Evolutionary conservation across 495 filamentous ascomycete species (phyloP).

Genomic region (Articulospora tetracladia): DNA sequence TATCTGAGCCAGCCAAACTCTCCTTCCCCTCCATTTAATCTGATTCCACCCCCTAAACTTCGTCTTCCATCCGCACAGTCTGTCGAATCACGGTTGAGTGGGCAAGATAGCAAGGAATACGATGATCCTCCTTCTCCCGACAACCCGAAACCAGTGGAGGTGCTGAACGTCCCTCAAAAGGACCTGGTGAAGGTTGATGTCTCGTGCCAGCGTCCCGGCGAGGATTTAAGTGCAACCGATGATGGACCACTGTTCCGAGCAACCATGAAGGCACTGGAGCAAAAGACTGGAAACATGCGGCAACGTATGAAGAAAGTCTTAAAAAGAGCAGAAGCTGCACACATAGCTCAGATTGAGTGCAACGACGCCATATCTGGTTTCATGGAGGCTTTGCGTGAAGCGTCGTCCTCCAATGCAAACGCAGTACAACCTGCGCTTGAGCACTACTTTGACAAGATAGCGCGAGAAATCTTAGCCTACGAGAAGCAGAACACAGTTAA

Average conservation of each 20-base stretch:
- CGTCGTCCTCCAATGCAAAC: slow-evolving; percentile 86
- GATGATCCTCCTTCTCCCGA: slow-evolving; percentile 64
- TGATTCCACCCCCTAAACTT: slow-evolving; percentile 69
- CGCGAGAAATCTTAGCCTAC: slow-evolving; percentile 81
- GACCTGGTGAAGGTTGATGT: slow-evolving; percentile 76
- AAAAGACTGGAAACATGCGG: slow-evolving; percentile 94
- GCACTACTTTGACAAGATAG: slow-evolving; percentile 97
- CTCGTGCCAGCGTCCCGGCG: slow-evolving; percentile 76
- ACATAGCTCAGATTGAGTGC: slow-evolving; percentile 72
- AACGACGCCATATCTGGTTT: slow-evolving; percentile 82
- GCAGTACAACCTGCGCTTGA: slow-evolving; percentile 94
- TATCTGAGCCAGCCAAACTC: slow-evolving; percentile 38
- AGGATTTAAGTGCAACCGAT: slow-evolving; percentile 81
- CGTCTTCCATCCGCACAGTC: slow-evolving; percentile 81
- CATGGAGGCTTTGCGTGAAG: slow-evolving; percentile 83
- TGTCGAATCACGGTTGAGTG: slow-evolving; percentile 71
- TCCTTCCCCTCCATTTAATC: slow-evolving; percentile 60
- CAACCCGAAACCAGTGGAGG: slow-evolving; percentile 42
- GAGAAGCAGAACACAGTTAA: slow-evolving; percentile 80
- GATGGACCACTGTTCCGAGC: slow-evolving; percentile 96
- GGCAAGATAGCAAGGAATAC: slow-evolving; percentile 38
- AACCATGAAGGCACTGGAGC: slow-evolving; percentile 94
- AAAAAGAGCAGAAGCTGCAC: slow-evolving; percentile 82
- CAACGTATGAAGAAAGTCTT: slow-evolving; percentile 92
- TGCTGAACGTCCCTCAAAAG: slow-evolving; percentile 16